A percentile compares a stretch with the other conserved stretches of the same genome.
Evolutionary conservation across 2,329 filamentous ascomycete species (phyloP).

Genomic region (Ophiocordyceps camponoti-saundersi): DNA sequence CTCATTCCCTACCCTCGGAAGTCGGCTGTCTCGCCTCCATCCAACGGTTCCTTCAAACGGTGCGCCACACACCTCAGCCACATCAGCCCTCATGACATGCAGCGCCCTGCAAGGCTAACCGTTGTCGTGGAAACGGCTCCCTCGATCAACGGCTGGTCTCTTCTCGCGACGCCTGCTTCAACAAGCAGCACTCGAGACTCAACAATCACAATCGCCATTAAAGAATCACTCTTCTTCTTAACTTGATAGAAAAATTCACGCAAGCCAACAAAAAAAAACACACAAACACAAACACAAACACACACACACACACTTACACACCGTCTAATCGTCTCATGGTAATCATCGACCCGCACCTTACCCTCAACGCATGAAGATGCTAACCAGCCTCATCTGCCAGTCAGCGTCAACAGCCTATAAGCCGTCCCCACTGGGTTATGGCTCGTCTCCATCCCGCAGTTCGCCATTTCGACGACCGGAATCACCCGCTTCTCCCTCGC

Average conservation of each 20-base stretch:
- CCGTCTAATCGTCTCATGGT: slow-evolving; percentile 8
- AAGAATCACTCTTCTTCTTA: no score
- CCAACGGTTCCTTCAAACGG: no score
- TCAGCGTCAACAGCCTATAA: slow-evolving; percentile 44
- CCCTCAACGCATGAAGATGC: slow-evolving; percentile 9
- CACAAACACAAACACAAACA: no score
- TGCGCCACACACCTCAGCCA: slow-evolving; percentile 5
- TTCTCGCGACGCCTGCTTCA: background rate
- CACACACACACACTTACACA: background rate
- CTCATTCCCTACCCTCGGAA: background rate
- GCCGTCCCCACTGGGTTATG: slow-evolving; percentile 55
- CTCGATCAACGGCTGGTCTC: background rate
- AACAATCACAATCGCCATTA: no score
- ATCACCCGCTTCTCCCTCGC: slow-evolving; percentile 47
- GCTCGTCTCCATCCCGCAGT: slow-evolving; percentile 41
- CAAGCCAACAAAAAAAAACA: no score
- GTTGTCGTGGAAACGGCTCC: slow-evolving; percentile 7
- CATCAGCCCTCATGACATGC: slow-evolving; percentile 1
- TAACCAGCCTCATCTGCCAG: slow-evolving; percentile 23
- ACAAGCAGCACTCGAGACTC: background rate
- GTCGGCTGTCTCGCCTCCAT: background rate
- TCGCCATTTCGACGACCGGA: slow-evolving; percentile 48
- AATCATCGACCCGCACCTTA: slow-evolving; percentile 10
- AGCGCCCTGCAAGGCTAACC: slow-evolving; percentile 7
- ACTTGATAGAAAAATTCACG: no score